Base-by-base conservation (phyloP, 169 alveolate genomes). In the Cryptosporidium baileyi region DNA sequence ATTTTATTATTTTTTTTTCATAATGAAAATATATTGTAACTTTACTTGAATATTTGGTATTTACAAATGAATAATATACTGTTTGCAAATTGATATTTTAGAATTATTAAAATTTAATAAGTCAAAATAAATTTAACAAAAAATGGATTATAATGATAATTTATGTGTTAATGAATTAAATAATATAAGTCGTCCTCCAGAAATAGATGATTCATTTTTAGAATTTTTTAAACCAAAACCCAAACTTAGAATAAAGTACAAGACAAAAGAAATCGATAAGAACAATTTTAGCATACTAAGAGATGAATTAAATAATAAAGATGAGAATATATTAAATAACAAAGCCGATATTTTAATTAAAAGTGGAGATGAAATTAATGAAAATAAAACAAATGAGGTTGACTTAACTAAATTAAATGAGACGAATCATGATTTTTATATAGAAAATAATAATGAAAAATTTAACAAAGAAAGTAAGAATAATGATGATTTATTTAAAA, bases 101-200 rank as follows among this genome's bases (percentile, higher is more conserved):
- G n/a, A n/a, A n/a, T n/a, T n/a, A n/a, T n/a, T n/a, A n/a, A n/a
- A n/a, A n/a, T n/a, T n/a, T 57, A 30, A 57, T 22, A 30, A 57
- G 7, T 11, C 32, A 57, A 24, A 11, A 11, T 13, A 0, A 5
- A 57, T 13, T 17, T 19, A 30, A 24, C 11, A 28, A 47, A 15
- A 7, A 34, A 30, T 13, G 43, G 45, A 26, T 7, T 19, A 47
- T 7, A 32, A 17, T 61, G 74, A 74, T 9, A 67, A 74, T 38
- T 57, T 74, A 34, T 74, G 85, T 41, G 19, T 74, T 19, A 74
- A 57, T 22, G 85, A 67, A 26, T 41, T 74, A 47, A 74, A 74
- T 41, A 57, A 34, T 57, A 28, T 74, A 59, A 36, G n/a, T 19
- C 43, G 85, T 8, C 85, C 85, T 54, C 85, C 85, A 4, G 85